phyloP scores from a whole-genome alignment of 345 rosid genomes.

The Citrus cavaleriei region DNA sequence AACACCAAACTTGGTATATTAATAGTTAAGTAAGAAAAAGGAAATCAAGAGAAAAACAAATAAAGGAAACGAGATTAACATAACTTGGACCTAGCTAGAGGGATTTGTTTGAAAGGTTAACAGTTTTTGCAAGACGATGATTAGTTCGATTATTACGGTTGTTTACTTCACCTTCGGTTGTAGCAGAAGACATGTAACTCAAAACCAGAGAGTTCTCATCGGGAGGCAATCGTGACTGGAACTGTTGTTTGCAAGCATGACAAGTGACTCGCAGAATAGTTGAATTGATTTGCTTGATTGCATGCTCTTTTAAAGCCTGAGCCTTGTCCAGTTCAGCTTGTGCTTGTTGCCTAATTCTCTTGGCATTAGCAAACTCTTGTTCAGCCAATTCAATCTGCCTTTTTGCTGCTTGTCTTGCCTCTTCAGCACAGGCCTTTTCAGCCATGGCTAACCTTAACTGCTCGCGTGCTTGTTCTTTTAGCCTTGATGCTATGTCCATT shows the following conservation, averaged over 20 bases:
- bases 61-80: neutral
- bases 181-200: constrained; percentile 51
- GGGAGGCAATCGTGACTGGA: constrained; percentile 35
- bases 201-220: constrained; percentile 45
- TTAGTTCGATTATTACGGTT: constrained; percentile 4
- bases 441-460: constrained; percentile 54
- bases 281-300: constrained; percentile 58
- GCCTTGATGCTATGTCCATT: constrained; percentile 10
- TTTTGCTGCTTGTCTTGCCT: constrained; percentile 60
- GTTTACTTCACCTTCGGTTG: constrained; percentile 41
- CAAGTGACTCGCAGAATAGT: constrained; percentile 76
- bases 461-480: constrained; percentile 40
- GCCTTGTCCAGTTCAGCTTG: constrained; percentile 76
- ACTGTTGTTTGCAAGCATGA: constrained; percentile 63
- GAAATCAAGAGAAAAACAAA: neutral
- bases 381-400: constrained; percentile 79
- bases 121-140: constrained; percentile 2
- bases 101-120: constrained; percentile 3
- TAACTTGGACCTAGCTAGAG: neutral
- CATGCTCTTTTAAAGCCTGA: constrained; percentile 49
- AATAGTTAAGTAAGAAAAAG: neutral
- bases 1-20: constrained; percentile 13
- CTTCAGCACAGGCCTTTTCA: constrained; percentile 56
- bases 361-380: constrained; percentile 71
- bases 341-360: constrained; percentile 72